Evolutionary conservation across 208 protist species (phyloP).

Genomic region (Naegleria lovaniensis): DNA sequence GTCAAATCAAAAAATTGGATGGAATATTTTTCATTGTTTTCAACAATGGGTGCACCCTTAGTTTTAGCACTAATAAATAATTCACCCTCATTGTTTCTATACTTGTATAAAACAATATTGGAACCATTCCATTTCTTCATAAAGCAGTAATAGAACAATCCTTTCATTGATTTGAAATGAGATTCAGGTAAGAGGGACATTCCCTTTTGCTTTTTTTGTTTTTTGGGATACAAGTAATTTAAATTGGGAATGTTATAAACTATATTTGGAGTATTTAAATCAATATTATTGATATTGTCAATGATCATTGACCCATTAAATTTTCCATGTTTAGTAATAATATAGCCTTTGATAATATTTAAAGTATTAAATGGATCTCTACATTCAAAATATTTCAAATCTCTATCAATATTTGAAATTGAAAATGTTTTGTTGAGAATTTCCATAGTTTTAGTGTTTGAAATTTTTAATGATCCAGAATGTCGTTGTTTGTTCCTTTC

Average conservation of each 20-base stretch:
- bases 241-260: constrained; percentile 3
- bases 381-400: background rate
- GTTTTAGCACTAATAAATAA: background rate
- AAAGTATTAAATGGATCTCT: background rate
- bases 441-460: background rate
- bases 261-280: background rate
- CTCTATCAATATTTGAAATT: background rate
- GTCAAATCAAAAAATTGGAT: background rate
- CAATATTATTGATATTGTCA: background rate
- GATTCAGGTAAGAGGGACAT: background rate
- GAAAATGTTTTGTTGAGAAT: background rate
- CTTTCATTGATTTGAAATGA: background rate
- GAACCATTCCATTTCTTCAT: constrained; percentile 13
- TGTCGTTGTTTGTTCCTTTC: too few relatives aligned
- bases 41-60: background rate
- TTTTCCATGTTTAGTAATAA: background rate
- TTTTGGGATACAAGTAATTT: constrained; percentile 2
- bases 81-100: background rate
- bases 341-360: background rate
- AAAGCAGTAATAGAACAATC: background rate
- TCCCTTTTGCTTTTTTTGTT: background rate
- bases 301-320: background rate
- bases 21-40: background rate
- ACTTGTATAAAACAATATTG: background rate
- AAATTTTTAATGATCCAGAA: background rate